Base-by-base conservation (phyloP, 345 rosid genomes). In the Pistacia vera region DNA sequence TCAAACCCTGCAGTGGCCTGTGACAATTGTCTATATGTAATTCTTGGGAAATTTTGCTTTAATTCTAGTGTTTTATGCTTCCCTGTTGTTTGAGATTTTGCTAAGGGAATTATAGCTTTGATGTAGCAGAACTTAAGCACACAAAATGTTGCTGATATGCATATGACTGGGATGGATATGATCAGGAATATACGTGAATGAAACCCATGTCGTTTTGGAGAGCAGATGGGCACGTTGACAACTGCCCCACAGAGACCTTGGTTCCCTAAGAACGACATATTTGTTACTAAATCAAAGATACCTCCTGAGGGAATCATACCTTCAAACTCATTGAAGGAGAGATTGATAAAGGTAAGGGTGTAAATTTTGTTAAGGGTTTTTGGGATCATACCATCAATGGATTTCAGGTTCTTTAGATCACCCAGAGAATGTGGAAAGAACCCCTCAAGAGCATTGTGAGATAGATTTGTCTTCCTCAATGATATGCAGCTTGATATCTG, bases 281-380 rank as follows among this genome's bases (percentile, higher is more conserved):
- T 63, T 41, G 82, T 81, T 58, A 72, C 14, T 11, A 61, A 74
- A 58, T 71, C 71, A 71, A 88, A 88, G 68, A 88, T 74, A 25
- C 89, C 91, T 6, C 86, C 85, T 3, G 78, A 33, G n/a, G 93
- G 93, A 75, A 88, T 77, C 63, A 3, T 33, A 44, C 90, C 93
- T 67, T 72, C 71, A 46, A 90, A 86, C 69, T 79, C 73, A 75
- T 90, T 90, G 54, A n/a, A 71, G 4, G 91, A 86, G 75, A 90
- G 85, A 82, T 88, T 68, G 3, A 90, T 75, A 61, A 81, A 85
- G 18, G 69, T 82, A 25, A 90, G 87, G 59, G 77, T 83, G 61
- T 61, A 79, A 70, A 76, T 72, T 67, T 81, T 71, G 81, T 71
- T 73, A 30, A 86, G 86, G 81, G 85, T 80, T 54, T 13, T 28